These are phyloP conservation scores for Elsinoe australis DNA, from an alignment of 2,329 filamentous ascomycete species.

Conservation along the genomic window DNA sequence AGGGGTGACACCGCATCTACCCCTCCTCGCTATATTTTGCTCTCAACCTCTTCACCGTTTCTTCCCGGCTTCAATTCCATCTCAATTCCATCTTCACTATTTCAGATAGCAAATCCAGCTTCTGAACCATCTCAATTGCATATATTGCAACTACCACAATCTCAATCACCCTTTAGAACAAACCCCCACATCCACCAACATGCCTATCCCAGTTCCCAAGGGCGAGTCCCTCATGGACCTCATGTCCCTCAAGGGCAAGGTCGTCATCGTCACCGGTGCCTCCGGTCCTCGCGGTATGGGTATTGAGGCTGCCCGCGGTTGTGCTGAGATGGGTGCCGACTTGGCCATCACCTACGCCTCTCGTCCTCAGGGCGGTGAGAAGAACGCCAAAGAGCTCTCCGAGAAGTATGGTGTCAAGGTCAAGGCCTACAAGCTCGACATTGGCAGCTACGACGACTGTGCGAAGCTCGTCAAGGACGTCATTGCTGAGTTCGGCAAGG, in stretches of 20 bases:
- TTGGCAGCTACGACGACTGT: conserved; percentile 50
- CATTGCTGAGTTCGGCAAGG: conserved; percentile 61
- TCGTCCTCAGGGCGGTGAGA: conserved; percentile 53
- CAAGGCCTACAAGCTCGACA: conserved; percentile 60
- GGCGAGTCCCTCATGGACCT: conserved; percentile 51
- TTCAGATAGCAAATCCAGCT: conserved; percentile 2
- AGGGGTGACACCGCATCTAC: conserved; percentile 1
- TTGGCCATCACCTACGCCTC: conserved; percentile 61
- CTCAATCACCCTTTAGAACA: conserved; percentile 12
- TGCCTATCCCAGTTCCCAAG: conserved; percentile 33
- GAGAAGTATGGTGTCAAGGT: conserved; percentile 56
- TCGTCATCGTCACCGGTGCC: conserved; percentile 46
- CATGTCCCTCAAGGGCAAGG: conserved; percentile 47
- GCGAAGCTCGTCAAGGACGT: conserved; percentile 52
- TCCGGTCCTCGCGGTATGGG: conserved; percentile 60
- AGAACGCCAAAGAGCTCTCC: conserved; percentile 55
- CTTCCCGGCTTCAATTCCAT: conserved; percentile 1
- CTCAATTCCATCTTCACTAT: conserved; percentile 10
- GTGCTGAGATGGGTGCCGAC: conserved; percentile 57
- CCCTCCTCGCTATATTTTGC: conserved; percentile 1
- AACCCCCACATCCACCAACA: conserved; percentile 17
- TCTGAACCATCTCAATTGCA: conserved; percentile 11
- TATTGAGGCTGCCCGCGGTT: conserved; percentile 58
- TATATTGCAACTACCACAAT: conserved; percentile 3
- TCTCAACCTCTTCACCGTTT: conserved; percentile 12